Base-by-base conservation (phyloP, 257 asterid species). In the Fraxinus cuspidata region DNA sequence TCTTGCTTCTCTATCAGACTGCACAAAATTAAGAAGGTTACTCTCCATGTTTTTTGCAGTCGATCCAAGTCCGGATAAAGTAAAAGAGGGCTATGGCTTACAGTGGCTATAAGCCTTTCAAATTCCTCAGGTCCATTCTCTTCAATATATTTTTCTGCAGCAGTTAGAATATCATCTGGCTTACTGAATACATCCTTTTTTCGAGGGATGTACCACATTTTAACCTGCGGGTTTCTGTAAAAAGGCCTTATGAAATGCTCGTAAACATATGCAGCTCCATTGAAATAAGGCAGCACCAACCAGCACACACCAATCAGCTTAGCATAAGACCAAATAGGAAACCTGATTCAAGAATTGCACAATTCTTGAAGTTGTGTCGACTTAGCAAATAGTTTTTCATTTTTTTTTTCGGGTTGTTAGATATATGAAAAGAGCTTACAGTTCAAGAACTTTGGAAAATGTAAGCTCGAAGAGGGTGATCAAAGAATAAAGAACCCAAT, bases 401-500 rank as follows among this genome's bases (percentile, higher is more conserved):
- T 37, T 31, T n/a, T 35, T 7, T 1, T 0, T 35, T 35, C 6
- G 38, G 9, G 11, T 37, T 7, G 42, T 37, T 37, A 37, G 42
- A 37, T 37, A 80, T 92, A 23, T 11, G 51, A 74, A 8, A 72
- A 77, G 2, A 64, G 35, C 63, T 42, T 86, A 90, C 98, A 92
- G 92, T 75, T 94, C 93, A 63, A 94, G 93, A 77, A 85, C 72
- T 82, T 81, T 90, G 80, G 87, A 78, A 70, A 94, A 94, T 1
- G 96, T 94, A 78, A 94, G 96, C 83, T 94, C 98, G 74, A 94
- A 94, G 42, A 92, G 86, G 27, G 95, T 89, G 76, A 92, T 83
- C 75, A 94, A 80, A 47, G 98, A 92, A 84, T 92, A 91, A 60
- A 92, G 96, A 80, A 94, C 98, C 98, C 97, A 92, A 47, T 90